A percentile compares a stretch with the other conserved stretches of the same genome.
phyloP scores from a whole-genome alignment of 1,284 basidiomycete genomes.

The Trametes hirsuta region DNA sequence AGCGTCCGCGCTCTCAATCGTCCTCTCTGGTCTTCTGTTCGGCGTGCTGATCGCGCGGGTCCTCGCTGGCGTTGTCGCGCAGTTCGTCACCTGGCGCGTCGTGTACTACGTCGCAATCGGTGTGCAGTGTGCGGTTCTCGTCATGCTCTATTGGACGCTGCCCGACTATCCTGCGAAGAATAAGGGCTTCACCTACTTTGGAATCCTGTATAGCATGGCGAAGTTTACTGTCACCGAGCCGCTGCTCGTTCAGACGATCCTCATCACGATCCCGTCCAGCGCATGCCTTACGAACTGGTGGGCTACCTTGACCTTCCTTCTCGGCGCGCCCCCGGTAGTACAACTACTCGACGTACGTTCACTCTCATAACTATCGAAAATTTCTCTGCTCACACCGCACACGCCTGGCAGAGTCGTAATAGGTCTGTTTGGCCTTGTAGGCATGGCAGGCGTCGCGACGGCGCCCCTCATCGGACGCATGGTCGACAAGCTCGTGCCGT shows the following conservation, averaged over 20 bases:
- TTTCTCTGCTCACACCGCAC: background rate
- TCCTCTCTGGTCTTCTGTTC: slow-evolving; percentile 51
- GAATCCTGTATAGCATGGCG: slow-evolving; percentile 51
- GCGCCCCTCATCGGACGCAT: slow-evolving; percentile 53
- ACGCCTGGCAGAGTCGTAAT: slow-evolving; percentile 42
- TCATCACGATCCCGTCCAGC: slow-evolving; percentile 46
- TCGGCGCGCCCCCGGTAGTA: slow-evolving; percentile 48
- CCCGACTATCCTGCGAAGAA: slow-evolving; percentile 58
- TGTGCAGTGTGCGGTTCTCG: slow-evolving; percentile 40
- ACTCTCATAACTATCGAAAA: too few relatives aligned
- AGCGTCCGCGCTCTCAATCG: slow-evolving; percentile 53
- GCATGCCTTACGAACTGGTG: slow-evolving; percentile 49
- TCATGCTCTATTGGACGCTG: slow-evolving; percentile 45
- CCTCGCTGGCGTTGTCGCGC: slow-evolving; percentile 49
- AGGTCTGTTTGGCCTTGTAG: slow-evolving; percentile 59
- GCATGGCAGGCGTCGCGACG: slow-evolving; percentile 47
- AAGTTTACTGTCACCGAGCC: slow-evolving; percentile 54
- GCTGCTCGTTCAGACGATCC: slow-evolving; percentile 49
- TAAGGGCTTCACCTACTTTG: slow-evolving; percentile 43
- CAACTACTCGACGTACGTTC: slow-evolving; percentile 43
- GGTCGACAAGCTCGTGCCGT: slow-evolving; percentile 54
- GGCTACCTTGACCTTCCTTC: slow-evolving; percentile 56
- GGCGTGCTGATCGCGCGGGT: slow-evolving; percentile 55
- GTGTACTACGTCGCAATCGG: slow-evolving; percentile 52
- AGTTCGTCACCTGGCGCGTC: slow-evolving; percentile 49